These are phyloP conservation scores for Papiliotrema fonsecae DNA, from an alignment of 1,284 basidiomycete species.

Conservation along the genomic window DNA sequence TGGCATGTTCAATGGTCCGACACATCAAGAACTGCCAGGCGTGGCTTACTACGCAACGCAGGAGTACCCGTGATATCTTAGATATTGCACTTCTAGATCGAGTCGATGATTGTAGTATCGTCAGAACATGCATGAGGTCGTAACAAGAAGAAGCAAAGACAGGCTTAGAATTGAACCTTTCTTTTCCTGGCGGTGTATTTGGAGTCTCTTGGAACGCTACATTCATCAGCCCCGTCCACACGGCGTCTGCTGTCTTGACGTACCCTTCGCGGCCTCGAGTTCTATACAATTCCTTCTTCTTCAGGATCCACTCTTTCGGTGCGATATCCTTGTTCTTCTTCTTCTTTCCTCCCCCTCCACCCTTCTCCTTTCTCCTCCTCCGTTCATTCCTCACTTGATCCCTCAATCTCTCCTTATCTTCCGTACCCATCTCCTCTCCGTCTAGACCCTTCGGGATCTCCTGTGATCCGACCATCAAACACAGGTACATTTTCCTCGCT, in stretches of 20 bases:
- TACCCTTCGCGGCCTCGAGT: slow-evolving; percentile 54
- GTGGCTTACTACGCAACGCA: too few species aligned
- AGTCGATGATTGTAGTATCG: not conserved
- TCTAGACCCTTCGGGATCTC: slow-evolving; percentile 70
- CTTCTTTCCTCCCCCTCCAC: slow-evolving; percentile 26
- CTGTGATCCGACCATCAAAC: slow-evolving; percentile 69
- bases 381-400: slow-evolving; percentile 56
- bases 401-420: slow-evolving; percentile 51
- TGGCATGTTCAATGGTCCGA: too few species aligned
- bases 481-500: slow-evolving; percentile 85
- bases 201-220: slow-evolving; percentile 47
- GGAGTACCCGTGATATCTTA: too few species aligned
- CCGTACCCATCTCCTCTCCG: slow-evolving; percentile 56
- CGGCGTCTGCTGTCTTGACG: slow-evolving; percentile 7
- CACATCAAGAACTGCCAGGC: too few species aligned
- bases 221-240: slow-evolving; percentile 1
- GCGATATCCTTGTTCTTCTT: slow-evolving; percentile 41
- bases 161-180: slow-evolving; percentile 42
- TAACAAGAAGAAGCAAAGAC: not conserved
- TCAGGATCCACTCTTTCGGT: slow-evolving; percentile 53
- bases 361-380: slow-evolving; percentile 24
- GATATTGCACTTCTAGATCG: too few species aligned
- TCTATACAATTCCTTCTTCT: slow-evolving; percentile 57
- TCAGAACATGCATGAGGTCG: not conserved
- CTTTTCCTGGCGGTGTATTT: slow-evolving; percentile 49